These are phyloP conservation scores for Blastobotrys serpentis DNA, from an alignment of 1,139 yeast genomes.

Conservation along the genomic window DNA sequence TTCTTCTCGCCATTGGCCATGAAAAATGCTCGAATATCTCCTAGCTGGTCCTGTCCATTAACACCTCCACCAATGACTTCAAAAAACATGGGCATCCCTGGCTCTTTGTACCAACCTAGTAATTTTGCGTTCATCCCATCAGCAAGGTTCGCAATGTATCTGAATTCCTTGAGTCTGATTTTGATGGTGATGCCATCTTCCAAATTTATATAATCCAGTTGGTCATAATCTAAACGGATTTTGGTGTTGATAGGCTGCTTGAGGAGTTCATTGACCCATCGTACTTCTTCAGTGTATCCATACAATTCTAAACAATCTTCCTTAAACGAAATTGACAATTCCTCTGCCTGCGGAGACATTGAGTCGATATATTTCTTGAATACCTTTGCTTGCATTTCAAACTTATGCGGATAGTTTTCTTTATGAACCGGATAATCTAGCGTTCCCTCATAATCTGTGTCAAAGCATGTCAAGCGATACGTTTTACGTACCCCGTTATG, in stretches of 20 bases:
- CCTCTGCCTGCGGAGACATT: conserved; percentile 35
- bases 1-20: conserved; percentile 8
- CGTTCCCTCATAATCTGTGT: conserved; percentile 23
- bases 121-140: conserved; percentile 21
- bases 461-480: conserved; percentile 31
- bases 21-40: conserved; percentile 3
- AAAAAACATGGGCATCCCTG: conserved; percentile 32
- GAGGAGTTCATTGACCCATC: conserved; percentile 28
- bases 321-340: conserved; percentile 29
- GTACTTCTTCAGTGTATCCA: conserved; percentile 32
- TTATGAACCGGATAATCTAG: conserved; percentile 26
- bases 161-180: conserved; percentile 35
- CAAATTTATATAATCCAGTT: conserved; percentile 30
- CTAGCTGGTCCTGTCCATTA: conserved; percentile 5
- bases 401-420: conserved; percentile 23
- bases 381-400: conserved; percentile 28
- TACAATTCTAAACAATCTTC: conserved; percentile 26
- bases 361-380: conserved; percentile 32
- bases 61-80: conserved; percentile 18
- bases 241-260: conserved; percentile 36
- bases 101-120: conserved; percentile 22
- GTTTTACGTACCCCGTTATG: conserved; percentile 31
- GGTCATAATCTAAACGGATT: conserved; percentile 25
- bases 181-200: conserved; percentile 25
- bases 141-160: conserved; percentile 27